Conservation (phyloP, 345 rosid species). For the Rhodomyrtus tomentosa region DNA sequence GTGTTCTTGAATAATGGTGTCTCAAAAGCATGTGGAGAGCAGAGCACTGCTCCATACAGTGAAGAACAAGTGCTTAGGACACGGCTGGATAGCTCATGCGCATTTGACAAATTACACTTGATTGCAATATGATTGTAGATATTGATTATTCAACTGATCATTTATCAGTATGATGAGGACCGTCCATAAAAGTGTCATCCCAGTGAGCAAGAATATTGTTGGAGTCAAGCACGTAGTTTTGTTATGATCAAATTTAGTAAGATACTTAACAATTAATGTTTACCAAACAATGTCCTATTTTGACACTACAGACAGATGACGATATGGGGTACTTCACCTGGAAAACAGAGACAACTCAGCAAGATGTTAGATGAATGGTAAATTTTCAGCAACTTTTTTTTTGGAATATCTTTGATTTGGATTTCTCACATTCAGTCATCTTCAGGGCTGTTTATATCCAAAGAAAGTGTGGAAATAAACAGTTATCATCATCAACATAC, state of each 20-base stretch:
- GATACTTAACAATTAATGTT: background rate
- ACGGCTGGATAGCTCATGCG: background rate
- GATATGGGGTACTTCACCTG: slow-evolving; percentile 75
- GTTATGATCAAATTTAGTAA: background rate
- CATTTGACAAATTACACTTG: background rate
- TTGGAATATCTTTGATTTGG: background rate
- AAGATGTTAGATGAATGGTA: slow-evolving; percentile 99
- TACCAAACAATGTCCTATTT: background rate
- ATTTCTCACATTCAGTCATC: background rate
- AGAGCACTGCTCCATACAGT: background rate
- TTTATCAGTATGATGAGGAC: background rate
- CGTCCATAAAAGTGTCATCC: background rate
- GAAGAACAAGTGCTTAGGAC: background rate
- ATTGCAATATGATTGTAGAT: background rate
- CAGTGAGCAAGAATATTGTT: background rate
- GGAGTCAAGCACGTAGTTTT: background rate
- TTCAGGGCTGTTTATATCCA: slow-evolving; percentile 67
- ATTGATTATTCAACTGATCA: background rate
- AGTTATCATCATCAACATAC: slow-evolving; percentile 62
- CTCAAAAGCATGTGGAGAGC: background rate
- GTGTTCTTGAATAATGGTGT: background rate
- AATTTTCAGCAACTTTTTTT: slow-evolving; percentile 8
- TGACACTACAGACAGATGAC: slow-evolving; percentile 67
- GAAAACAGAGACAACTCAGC: slow-evolving; percentile 73
- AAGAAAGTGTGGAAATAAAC: slow-evolving; percentile 57